Percentiles rank a stretch among this genome's conserved stretches.
Conservation (phyloP, 2,329 filamentous ascomycete genomes). For the Colletotrichum coccodes region DNA sequence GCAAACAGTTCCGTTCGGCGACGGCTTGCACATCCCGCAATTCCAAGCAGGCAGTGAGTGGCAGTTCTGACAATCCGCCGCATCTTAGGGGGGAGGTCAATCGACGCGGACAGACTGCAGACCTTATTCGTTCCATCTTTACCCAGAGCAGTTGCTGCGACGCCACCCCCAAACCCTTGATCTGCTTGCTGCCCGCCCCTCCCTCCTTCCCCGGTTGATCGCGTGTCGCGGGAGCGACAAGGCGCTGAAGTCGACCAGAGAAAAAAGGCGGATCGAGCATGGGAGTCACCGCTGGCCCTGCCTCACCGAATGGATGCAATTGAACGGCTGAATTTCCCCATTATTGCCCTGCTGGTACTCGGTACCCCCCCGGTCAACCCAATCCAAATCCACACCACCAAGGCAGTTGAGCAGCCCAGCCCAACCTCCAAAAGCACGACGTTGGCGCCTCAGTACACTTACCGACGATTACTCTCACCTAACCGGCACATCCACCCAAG, state of each 20-base stretch:
- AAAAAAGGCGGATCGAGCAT: constrained; percentile 4
- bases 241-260: background rate
- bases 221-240: constrained; percentile 24
- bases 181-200: constrained; percentile 11
- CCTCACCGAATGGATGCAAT: background rate
- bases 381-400: background rate
- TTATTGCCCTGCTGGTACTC: background rate
- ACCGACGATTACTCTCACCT: background rate
- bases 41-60: too few relatives aligned
- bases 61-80: too few relatives aligned
- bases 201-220: constrained; percentile 16
- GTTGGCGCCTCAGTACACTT: background rate
- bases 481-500: constrained; percentile 10
- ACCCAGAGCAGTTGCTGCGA: background rate
- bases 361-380: background rate
- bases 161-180: constrained; percentile 11
- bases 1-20: constrained; percentile 28
- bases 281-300: background rate
- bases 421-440: constrained; percentile 16
- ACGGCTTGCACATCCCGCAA: constrained; percentile 25
- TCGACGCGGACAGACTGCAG: background rate
- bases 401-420: constrained; percentile 9
- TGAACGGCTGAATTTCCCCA: background rate
- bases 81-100: background rate
- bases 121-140: background rate